Evolutionary conservation across 371 early-diverging fungal species (phyloP), one percentile per base, ranked within the genome.

Genomic region (Mucor saturninus): DNA sequence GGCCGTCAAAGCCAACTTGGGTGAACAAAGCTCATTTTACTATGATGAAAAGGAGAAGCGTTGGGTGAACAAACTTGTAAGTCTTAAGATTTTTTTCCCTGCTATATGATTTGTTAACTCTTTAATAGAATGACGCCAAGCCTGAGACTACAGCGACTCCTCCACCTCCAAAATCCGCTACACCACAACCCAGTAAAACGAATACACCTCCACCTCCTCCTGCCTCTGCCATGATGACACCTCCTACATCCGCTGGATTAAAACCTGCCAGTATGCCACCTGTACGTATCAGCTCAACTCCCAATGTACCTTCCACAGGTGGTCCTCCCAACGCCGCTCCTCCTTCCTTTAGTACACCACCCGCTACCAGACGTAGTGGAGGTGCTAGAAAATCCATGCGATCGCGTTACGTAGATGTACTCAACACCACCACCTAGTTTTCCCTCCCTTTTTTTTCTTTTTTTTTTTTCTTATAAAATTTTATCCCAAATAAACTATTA

Each of bases 11-110:
- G 91, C 91, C 11, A 88, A 91, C 54, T 69, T 91, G 39, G 90
- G 90, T 39, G 88, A 89, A 67, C 77, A 86, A 61, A 87, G 73
- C 42, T 59, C 77, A 10, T 91, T 91, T 63, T 86, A 88, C 60
- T 91, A 81, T 69, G 91, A 91, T 50, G 85, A 85, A 13, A 84
- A 82, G 32, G 82, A 81, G 55, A 76, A 80, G 48, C 75, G 84
- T 30, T 86, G 86, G 86, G 77, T 86, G 40, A 84, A 84, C 64
- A 84, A 81, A 54, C 61, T 62, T 37, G 80, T 77, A 69, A 74
- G 74, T 67, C 30, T 4, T 6, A 9, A 2, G 28, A 35, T 26
- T 10, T 5, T 38, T 4, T 5, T 21, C 21, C 21, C 7, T 21
- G 26, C 3, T 15, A 14, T 37, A 37, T 8, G 14, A 37, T n/a